Evolutionary conservation across 208 protist species (phyloP).

Genomic region (Crithidia thermophila): DNA sequence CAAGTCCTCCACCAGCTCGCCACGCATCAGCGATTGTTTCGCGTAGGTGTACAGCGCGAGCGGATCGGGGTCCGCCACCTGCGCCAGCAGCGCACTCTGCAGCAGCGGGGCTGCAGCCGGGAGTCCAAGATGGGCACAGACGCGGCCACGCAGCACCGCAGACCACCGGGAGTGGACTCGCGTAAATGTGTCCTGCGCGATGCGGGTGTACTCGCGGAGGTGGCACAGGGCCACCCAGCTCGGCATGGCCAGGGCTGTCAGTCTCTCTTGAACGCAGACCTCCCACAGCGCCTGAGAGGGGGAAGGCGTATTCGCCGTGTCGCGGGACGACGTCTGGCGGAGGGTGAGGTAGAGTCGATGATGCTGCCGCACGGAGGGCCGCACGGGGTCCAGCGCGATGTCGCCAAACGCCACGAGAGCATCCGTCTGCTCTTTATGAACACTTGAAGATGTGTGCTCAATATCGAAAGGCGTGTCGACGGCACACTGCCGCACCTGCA

Average conservation of each 20-base stretch:
- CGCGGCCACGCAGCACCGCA: conserved; percentile 20
- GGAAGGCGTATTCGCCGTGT: background rate
- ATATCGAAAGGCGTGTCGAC: background rate
- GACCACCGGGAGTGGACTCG: conserved; percentile 33
- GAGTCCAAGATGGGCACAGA: conserved; percentile 34
- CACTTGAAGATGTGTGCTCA: too few species aligned
- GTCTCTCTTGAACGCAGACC: conserved; percentile 29
- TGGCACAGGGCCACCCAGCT: conserved; percentile 42
- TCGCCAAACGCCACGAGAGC: conserved; percentile 9
- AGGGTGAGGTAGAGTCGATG: conserved; percentile 18
- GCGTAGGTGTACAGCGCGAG: conserved; percentile 43
- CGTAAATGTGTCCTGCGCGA: conserved; percentile 36
- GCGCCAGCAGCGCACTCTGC: conserved; percentile 55
- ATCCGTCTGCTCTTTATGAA: too few species aligned
- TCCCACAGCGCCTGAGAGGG: conserved; percentile 19
- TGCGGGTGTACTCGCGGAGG: conserved; percentile 53
- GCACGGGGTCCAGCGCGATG: conserved; percentile 3
- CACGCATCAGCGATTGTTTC: conserved; percentile 28
- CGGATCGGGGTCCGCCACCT: conserved; percentile 37
- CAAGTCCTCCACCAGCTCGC: conserved; percentile 39
- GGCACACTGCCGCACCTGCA: conserved; percentile 25
- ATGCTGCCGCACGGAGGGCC: conserved; percentile 11
- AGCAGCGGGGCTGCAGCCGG: conserved; percentile 52
- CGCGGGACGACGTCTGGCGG: background rate
- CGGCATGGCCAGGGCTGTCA: conserved; percentile 31